phyloP scores from a whole-genome alignment of 2,329 filamentous ascomycete genomes.

The Allantophomopsis lycopodina region DNA sequence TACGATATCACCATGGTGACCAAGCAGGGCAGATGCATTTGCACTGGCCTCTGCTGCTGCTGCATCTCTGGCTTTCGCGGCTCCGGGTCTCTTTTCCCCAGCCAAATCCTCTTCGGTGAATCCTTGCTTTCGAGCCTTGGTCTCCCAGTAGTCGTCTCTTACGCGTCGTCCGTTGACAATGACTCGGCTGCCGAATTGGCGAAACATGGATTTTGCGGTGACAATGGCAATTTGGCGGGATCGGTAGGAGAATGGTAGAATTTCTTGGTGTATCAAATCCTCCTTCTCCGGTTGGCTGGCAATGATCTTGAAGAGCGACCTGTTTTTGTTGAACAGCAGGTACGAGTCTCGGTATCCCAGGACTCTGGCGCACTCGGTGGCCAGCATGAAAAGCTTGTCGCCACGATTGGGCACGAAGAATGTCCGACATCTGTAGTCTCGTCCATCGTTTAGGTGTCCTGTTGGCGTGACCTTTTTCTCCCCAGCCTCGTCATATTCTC shows the following conservation, averaged over 20 bases:
- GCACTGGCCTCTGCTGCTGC: constrained; percentile 50
- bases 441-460: constrained; percentile 67
- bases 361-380: constrained; percentile 90
- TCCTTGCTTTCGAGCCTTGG: constrained; percentile 90
- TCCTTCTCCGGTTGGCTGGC: constrained; percentile 94
- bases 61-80: constrained; percentile 75
- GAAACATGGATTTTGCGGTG: constrained; percentile 95
- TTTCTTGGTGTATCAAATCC: constrained; percentile 86
- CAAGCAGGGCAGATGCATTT: constrained; percentile 41
- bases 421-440: constrained; percentile 85
- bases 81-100: constrained; percentile 90
- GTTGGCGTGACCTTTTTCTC: constrained; percentile 86
- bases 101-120: constrained; percentile 95
- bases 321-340: constrained; percentile 94
- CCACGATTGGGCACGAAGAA: constrained; percentile 86
- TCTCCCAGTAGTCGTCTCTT: constrained; percentile 97
- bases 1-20: constrained; percentile 73
- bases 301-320: constrained; percentile 95
- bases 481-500: constrained; percentile 83
- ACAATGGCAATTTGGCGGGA: constrained; percentile 99
- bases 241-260: constrained; percentile 90
- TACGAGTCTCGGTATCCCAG: constrained; percentile 96
- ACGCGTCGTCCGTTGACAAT: constrained; percentile 83
- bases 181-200: constrained; percentile 91
- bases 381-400: constrained; percentile 95